Evolutionary conservation across 768 basidiomycete species (phyloP), one percentile per base, ranked within the genome.

Genomic region (Tricholoma hemisulphureum): DNA sequence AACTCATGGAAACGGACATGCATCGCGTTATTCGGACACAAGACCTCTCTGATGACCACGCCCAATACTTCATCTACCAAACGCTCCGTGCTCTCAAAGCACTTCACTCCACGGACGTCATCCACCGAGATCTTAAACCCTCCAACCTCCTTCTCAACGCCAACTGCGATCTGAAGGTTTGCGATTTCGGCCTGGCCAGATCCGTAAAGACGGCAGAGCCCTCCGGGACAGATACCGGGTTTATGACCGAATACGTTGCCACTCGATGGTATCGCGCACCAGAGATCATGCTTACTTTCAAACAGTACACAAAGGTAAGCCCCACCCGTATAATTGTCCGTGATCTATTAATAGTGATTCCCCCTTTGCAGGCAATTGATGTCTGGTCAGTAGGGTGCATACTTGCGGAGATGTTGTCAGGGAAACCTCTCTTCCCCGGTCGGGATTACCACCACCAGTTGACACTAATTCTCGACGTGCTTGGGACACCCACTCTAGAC

Each of bases 281-380:
- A 0, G 97, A 99, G 72, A 95, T 99, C 76, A 99, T 99, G 97
- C 81, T 99, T 52, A 97, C 95, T 9, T 98, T 98, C 81, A 96
- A 97, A 71, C 91, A 97, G 71, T 99, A 99, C 76, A 96, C 95
- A 52, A 95, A 95, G 77, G 89, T 84, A 57, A 55, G 73, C 14
- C 41, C 24, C 0, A 18, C 71, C 72, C 45, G 39, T 29, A 53
- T 23, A 21, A 9, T 59, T 43, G 71, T 63, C 75, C 48, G 23
- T 23, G 11, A 14, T 16, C 29, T 7, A 18, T 18, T 29, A 20
- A 45, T 49, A 28, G n/a, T 31, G 51, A 51, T 51, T 49, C 54
- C 39, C 58, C 39, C 58, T 58, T 20, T 49, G 35, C 58, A 86
- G 84, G 90, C 91, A n/a, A 91, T 93, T 61, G 91, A 93, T 64